Evolutionary conservation across 2,329 filamentous ascomycete species (phyloP), one percentile per base, ranked within the genome.

Genomic region (Thyridium curvatum): DNA sequence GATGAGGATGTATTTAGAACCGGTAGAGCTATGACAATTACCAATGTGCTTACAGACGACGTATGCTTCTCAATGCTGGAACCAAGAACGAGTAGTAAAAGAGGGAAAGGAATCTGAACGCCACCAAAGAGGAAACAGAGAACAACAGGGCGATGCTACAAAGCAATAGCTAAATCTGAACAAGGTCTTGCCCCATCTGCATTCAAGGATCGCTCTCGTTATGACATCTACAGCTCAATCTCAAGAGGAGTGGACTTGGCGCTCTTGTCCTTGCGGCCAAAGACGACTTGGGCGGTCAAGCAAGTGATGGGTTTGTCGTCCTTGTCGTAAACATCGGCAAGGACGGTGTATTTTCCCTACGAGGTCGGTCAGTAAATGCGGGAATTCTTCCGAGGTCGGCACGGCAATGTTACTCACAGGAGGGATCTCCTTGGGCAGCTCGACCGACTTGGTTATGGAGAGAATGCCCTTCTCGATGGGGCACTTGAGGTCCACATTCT

Each of bases 281-380:
- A 91, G 33, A 64, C 57, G 42, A 93, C 79, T 7, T 70, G 75
- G 16, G 89, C 89, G 40, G 83, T 82, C 55, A 98, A 72, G 66
- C 93, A 98, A 43, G 90, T 94, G 47, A 98, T 84, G 56, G 79
- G 81, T 47, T 81, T 70, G 41, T 77, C 71, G 37, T 94, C 81
- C 44, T 69, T 72, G 49, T 78, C 88, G 64, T 79, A 84, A 35
- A 94, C 91, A 57, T 97, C 86, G 32, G 91, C 93, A 30, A 82
- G 66, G 29, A 98, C 93, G 14, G 77, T 85, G 74, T 96, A 98
- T 56, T 80, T 90, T 58, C 90, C 93, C 88, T 93, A 47, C 17
- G 12, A 15, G 18, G 2, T 18, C 6, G 35, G n/a, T 35, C n/a
- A 26, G 18, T 32, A 34, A 30, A 37, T 60, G 51, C 18, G 34